Evolutionary conservation across 768 basidiomycete genomes (phyloP).

Genomic region (Xerocomus spinulosus): DNA sequence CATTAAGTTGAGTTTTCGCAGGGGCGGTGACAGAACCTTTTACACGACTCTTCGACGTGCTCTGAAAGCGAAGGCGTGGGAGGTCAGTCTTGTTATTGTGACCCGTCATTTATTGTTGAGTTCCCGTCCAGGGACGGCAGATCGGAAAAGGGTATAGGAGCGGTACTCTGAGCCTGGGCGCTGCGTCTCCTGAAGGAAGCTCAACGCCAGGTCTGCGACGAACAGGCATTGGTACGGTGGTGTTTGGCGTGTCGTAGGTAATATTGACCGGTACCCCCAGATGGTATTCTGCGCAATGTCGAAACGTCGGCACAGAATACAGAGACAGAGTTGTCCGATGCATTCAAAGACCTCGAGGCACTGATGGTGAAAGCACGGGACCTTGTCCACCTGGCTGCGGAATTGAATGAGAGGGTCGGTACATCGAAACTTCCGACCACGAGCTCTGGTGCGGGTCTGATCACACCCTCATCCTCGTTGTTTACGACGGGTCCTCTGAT

Average conservation of each 20-base stretch:
- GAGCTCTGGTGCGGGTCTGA: slow-evolving; percentile 17
- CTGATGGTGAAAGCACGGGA: slow-evolving; percentile 89
- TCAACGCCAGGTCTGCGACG: slow-evolving; percentile 19
- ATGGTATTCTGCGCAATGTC: slow-evolving; percentile 77
- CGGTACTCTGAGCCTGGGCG: slow-evolving; percentile 20
- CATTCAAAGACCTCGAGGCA: slow-evolving; percentile 83
- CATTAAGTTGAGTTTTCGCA: slow-evolving; percentile 86
- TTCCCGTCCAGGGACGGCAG: slow-evolving; percentile 24
- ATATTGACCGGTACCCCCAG: slow-evolving; percentile 36
- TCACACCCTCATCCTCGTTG: slow-evolving; percentile 18
- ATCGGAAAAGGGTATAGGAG: slow-evolving; percentile 21
- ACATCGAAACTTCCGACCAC: slow-evolving; percentile 30
- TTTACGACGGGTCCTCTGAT: slow-evolving; percentile 31
- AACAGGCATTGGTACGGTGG: slow-evolving; percentile 27
- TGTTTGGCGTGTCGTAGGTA: not conserved
- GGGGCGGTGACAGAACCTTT: slow-evolving; percentile 81
- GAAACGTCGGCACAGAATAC: slow-evolving; percentile 61
- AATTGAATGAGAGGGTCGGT: slow-evolving; percentile 79
- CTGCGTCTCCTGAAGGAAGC: slow-evolving; percentile 13
- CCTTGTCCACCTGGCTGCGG: slow-evolving; percentile 86
- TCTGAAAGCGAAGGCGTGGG: slow-evolving; percentile 72
- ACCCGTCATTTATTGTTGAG: slow-evolving; percentile 2
- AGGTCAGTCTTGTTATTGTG: slow-evolving; percentile 36
- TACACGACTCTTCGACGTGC: slow-evolving; percentile 73
- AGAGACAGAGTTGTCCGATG: slow-evolving; percentile 64